Percentiles rank a stretch among this genome's conserved stretches.
These are phyloP conservation scores for Geranium incanum DNA, from an alignment of 441 rosid genomes.

Conservation along the genomic window DNA sequence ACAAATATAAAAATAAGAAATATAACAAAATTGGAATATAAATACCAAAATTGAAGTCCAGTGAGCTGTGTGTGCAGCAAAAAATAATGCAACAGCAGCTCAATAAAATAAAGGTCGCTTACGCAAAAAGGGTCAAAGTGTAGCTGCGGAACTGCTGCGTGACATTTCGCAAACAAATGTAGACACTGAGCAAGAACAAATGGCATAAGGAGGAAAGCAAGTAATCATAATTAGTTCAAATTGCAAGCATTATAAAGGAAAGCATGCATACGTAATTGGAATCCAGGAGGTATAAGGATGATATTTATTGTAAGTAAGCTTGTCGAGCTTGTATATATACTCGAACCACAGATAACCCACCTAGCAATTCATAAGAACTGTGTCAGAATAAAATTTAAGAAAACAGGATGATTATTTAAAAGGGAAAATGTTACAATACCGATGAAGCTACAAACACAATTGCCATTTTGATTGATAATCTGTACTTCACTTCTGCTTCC, in stretches of 20 bases:
- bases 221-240: neutral
- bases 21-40: neutral
- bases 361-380: slow-evolving; percentile 31
- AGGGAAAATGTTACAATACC: neutral
- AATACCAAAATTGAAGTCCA: neutral
- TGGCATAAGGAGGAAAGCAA: slow-evolving; percentile 18
- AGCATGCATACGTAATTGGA: slow-evolving; percentile 64
- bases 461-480: slow-evolving; percentile 54
- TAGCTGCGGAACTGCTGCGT: slow-evolving; percentile 71
- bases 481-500: slow-evolving; percentile 76
- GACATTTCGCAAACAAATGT: slow-evolving; percentile 81
- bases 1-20: neutral
- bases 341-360: slow-evolving; percentile 94
- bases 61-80: neutral
- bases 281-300: slow-evolving; percentile 99
- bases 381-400: slow-evolving; percentile 3
- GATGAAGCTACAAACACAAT: slow-evolving; percentile 25
- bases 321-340: slow-evolving; percentile 85
- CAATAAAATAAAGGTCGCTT: slow-evolving; percentile 26
- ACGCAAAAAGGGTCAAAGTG: slow-evolving; percentile 83
- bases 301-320: slow-evolving; percentile 81
- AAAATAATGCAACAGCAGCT: neutral
- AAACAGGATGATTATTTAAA: neutral
- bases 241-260: slow-evolving; percentile 16
- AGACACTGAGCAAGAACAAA: slow-evolving; percentile 50